Conservation (phyloP, 306 rosid genomes). For the Crotalaria pallida region DNA sequence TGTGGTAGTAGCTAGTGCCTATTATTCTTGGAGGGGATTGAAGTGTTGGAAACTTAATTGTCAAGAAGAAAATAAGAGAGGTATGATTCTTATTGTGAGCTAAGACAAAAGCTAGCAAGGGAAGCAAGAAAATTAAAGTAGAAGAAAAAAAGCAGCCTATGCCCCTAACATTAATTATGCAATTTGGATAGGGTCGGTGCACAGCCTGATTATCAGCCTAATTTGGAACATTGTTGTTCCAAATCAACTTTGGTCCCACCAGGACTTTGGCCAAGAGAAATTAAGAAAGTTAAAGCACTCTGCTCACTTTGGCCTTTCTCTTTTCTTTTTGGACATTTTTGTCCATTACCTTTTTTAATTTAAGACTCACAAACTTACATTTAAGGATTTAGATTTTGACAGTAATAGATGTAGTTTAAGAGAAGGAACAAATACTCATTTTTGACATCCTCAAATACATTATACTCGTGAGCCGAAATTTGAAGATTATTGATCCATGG, state of each 20-base stretch:
- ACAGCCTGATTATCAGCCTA: not conserved
- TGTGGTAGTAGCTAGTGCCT: not conserved
- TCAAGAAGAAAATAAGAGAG: slow-evolving; percentile 13
- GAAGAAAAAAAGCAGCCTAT: not conserved
- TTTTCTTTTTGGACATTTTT: no score
- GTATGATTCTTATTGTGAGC: slow-evolving; percentile 23
- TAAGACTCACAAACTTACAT: not conserved
- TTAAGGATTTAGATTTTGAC: not conserved
- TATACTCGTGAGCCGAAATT: slow-evolving; percentile 56
- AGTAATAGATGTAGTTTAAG: not conserved
- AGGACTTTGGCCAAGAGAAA: no score
- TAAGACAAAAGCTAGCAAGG: slow-evolving; percentile 17
- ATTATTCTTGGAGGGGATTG: slow-evolving; percentile 20
- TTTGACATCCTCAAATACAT: slow-evolving; percentile 91
- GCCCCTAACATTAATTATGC: not conserved
- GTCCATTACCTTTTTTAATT: not conserved
- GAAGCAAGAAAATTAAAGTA: slow-evolving; percentile 17
- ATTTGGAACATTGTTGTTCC: no score
- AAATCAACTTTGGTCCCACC: no score
- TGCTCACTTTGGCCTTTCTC: no score
- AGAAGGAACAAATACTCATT: slow-evolving; percentile 58
- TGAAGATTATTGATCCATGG: slow-evolving; percentile 95
- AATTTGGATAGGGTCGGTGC: not conserved
- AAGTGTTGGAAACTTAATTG: slow-evolving; percentile 30
- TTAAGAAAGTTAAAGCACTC: no score